phyloP scores from a whole-genome alignment of 2,329 filamentous ascomycete species.

The Aspergillus sergii region DNA sequence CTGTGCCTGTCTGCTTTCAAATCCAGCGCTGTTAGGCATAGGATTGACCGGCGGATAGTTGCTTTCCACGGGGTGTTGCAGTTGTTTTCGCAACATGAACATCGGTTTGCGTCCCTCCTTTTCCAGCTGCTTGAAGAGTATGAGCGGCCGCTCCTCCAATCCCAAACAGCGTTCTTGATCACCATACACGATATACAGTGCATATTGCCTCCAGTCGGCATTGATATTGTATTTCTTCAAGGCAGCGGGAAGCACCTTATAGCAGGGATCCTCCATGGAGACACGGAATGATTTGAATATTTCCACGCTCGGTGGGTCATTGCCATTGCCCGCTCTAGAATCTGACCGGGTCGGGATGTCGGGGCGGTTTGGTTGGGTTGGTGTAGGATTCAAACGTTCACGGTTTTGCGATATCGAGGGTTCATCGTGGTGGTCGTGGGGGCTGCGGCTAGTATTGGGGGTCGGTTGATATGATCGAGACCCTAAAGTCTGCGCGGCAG shows the following conservation, averaged over 20 bases:
- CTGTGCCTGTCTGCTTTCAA: conserved; percentile 31
- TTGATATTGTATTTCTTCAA: conserved; percentile 99
- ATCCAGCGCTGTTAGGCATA: conserved; percentile 36
- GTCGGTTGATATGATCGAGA: conserved; percentile 46
- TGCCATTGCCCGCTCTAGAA: conserved; percentile 31
- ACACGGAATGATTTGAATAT: conserved; percentile 99
- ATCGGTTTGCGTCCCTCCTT: conserved; percentile 97
- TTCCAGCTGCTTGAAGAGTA: conserved; percentile 95
- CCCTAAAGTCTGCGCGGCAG: conserved; percentile 44
- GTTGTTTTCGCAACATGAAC: conserved; percentile 87
- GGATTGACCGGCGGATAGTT: conserved; percentile 24
- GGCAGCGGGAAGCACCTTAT: conserved; percentile 93
- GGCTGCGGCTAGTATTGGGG: conserved; percentile 29
- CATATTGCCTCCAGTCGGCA: conserved; percentile 95
- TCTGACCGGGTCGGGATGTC: conserved; percentile 37
- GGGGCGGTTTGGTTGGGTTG: conserved; percentile 32
- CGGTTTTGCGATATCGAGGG: conserved; percentile 30
- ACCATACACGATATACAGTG: conserved; percentile 97
- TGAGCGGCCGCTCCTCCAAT: conserved; percentile 88
- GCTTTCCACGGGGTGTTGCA: conserved; percentile 54
- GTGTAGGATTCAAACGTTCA: conserved; percentile 37
- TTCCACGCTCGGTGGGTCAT: conserved; percentile 64
- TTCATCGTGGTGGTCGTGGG: conserved; percentile 45
- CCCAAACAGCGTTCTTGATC: conserved; percentile 94
- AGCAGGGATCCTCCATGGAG: conserved; percentile 95